Percentiles rank a stretch among this genome's conserved stretches.
These are phyloP conservation scores for Tylopilus plumbeoviolaceoides DNA, from an alignment of 768 basidiomycete genomes.

Conservation along the genomic window DNA sequence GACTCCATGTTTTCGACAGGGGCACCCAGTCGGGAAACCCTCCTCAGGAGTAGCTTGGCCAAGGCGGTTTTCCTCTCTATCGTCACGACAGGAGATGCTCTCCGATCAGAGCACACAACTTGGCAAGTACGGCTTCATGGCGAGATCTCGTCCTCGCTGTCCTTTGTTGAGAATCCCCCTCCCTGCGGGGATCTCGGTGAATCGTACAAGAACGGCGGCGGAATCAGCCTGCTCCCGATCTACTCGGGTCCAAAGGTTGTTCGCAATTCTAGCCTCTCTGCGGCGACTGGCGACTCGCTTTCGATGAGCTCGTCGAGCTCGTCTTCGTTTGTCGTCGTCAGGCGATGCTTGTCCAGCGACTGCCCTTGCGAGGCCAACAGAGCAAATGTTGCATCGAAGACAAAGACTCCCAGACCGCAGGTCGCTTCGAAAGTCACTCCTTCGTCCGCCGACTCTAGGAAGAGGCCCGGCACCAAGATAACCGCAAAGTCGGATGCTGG, in stretches of 20 bases:
- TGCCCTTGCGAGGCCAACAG: constrained; percentile 13
- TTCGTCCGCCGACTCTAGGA: neutral
- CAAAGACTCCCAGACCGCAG: neutral
- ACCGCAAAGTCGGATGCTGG: neutral
- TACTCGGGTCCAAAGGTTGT: neutral
- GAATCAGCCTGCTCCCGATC: neutral
- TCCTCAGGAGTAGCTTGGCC: constrained; percentile 8
- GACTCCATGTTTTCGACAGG: constrained; percentile 2
- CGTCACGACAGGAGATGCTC: constrained; percentile 10
- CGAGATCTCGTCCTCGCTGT: neutral
- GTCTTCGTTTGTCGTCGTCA: constrained; percentile 6
- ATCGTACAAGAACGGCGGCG: neutral
- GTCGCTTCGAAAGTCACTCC: neutral
- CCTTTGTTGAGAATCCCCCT: neutral
- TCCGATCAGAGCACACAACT: constrained; percentile 9
- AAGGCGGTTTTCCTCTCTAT: constrained; percentile 6
- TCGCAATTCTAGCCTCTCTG: neutral
- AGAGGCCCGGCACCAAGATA: neutral
- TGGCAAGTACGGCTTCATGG: constrained; percentile 15
- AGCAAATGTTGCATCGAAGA: neutral
- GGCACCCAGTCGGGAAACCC: neutral
- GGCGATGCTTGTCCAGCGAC: constrained; percentile 9
- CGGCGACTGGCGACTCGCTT: neutral
- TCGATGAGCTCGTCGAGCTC: neutral
- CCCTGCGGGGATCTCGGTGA: neutral